Evolutionary conservation across 164 flowering plant genomes (phyloP).

Genomic region (Amborella trichopoda): DNA sequence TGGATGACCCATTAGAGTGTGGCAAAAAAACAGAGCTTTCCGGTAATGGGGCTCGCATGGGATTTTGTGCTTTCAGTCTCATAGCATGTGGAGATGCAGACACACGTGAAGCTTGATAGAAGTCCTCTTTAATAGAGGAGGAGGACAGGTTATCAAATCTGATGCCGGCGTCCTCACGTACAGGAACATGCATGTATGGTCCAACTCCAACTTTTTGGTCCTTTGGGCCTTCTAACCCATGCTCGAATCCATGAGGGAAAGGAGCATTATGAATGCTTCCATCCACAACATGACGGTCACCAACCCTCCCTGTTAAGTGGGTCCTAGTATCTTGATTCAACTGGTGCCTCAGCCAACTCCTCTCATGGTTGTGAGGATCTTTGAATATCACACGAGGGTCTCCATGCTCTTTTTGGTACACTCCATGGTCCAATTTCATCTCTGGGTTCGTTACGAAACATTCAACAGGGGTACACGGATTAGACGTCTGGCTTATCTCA

Average conservation of each 20-base stretch:
- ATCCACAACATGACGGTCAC: conserved; percentile 45
- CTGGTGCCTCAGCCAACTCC: conserved; percentile 57
- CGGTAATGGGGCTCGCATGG: too few species aligned
- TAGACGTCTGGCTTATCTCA: conserved; percentile 38
- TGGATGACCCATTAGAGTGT: conserved; percentile 33
- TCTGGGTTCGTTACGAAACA: conserved; percentile 33
- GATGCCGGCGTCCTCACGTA: conserved; percentile 41
- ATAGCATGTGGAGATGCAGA: conserved; percentile 28
- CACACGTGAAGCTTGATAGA: conserved; percentile 39
- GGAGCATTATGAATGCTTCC: conserved; percentile 23
- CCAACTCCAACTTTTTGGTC: conserved; percentile 31
- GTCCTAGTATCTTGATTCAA: conserved; percentile 39
- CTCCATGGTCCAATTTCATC: conserved; percentile 32
- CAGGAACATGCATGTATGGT: conserved; percentile 26
- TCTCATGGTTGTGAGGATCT: conserved; percentile 47
- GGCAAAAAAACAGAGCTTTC: conserved; percentile 32
- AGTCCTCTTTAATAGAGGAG: conserved; percentile 42
- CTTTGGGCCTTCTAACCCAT: conserved; percentile 35
- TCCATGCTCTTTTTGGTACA: conserved; percentile 34
- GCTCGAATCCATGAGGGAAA: conserved; percentile 33
- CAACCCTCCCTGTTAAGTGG: conserved; percentile 36
- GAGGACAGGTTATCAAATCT: conserved; percentile 43
- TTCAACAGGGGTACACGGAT: too few species aligned
- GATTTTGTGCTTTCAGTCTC: too few species aligned
- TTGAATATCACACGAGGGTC: conserved; percentile 27